These are phyloP conservation scores for Botrytis byssoidea DNA, from an alignment of 2,329 filamentous ascomycete species.

Conservation along the genomic window DNA sequence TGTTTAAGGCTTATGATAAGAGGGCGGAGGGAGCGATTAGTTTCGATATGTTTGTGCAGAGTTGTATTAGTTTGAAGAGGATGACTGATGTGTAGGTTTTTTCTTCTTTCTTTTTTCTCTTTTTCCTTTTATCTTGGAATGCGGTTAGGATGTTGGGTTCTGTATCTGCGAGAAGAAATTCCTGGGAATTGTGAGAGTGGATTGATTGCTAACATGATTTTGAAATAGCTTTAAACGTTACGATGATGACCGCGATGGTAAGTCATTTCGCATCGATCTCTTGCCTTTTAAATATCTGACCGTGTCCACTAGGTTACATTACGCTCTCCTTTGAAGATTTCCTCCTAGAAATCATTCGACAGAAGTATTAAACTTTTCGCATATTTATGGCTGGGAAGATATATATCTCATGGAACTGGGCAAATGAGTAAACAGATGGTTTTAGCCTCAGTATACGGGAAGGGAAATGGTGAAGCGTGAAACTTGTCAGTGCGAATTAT, in stretches of 20 bases:
- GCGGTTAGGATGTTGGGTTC: background rate
- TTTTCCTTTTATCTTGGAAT: too few relatives aligned
- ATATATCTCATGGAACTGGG: too few relatives aligned
- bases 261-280: background rate
- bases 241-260: conserved; percentile 89
- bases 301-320: conserved; percentile 55
- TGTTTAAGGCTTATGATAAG: conserved; percentile 90
- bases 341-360: conserved; percentile 37
- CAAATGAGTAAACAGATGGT: background rate
- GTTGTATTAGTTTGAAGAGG: conserved; percentile 91
- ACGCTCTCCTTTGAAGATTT: conserved; percentile 64
- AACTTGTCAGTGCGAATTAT: background rate
- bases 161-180: background rate
- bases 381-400: background rate
- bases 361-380: conserved; percentile 27
- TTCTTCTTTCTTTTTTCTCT: background rate
- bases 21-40: conserved; percentile 68
- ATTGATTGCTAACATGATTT: background rate
- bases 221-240: conserved; percentile 79
- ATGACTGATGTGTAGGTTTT: conserved; percentile 81
- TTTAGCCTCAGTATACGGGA: background rate
- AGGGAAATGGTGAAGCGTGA: background rate
- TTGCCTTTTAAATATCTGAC: background rate
- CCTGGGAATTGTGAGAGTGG: background rate
- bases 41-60: conserved; percentile 97